Conservation (phyloP, 1,284 basidiomycete species). For the Caloboletus inedulis region DNA sequence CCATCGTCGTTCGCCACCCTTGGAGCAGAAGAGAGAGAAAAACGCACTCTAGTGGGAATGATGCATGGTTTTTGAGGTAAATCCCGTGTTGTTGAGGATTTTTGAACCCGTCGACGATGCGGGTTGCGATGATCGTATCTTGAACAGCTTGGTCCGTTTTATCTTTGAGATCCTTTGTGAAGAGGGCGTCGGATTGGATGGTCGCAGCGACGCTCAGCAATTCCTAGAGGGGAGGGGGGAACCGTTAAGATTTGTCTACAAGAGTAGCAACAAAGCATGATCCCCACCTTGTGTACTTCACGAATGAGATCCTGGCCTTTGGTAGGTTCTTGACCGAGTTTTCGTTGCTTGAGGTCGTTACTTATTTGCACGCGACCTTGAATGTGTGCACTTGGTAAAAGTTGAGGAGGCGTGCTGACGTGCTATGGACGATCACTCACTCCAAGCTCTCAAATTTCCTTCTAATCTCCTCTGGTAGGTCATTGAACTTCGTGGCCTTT, state of each 20-base stretch:
- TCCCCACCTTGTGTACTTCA: constrained; percentile 58
- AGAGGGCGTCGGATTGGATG: constrained; percentile 64
- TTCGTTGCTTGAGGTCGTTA: constrained; percentile 71
- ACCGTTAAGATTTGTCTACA: background rate
- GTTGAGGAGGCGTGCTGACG: background rate
- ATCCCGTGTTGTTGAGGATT: constrained; percentile 65
- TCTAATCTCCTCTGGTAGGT: constrained; percentile 69
- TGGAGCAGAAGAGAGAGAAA: background rate
- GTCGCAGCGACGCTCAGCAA: constrained; percentile 57
- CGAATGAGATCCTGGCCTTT: constrained; percentile 69
- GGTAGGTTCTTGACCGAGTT: constrained; percentile 69
- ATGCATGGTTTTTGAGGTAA: constrained; percentile 69
- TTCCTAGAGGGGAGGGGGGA: constrained; percentile 42
- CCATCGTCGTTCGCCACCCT: background rate
- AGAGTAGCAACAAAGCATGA: background rate
- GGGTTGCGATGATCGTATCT: constrained; percentile 69
- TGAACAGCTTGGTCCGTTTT: constrained; percentile 75
- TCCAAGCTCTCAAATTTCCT: constrained; percentile 68
- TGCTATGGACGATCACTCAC: constrained; percentile 36
- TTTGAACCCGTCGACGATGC: constrained; percentile 71
- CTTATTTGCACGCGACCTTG: constrained; percentile 75
- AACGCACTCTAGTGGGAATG: constrained; percentile 78
- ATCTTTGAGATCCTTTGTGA: constrained; percentile 63
- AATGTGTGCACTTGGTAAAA: constrained; percentile 55
- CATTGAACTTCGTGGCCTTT: constrained; percentile 80